Evolutionary conservation across 176 grass and related monocot genomes (phyloP), one percentile per base, ranked within the genome.

Genomic region (Oryza meyeriana): DNA sequence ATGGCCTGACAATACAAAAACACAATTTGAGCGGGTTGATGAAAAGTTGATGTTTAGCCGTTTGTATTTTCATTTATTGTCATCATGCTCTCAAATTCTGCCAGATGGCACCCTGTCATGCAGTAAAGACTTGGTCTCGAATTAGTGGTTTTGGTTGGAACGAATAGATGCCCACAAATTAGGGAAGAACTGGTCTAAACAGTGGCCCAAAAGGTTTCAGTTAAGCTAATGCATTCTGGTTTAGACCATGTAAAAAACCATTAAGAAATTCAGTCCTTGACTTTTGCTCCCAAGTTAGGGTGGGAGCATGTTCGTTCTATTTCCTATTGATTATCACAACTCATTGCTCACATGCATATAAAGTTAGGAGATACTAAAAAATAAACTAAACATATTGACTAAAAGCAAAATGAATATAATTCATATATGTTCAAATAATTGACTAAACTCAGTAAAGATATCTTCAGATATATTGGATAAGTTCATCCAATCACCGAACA

Each of bases 101-200:
- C 89, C 89, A 88, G 28, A 20, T 91, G 89, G 85, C 57, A 25
- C 31, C 4, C 58, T 28, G 26, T 39, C 31, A 35, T 57, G 79
- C 61, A 62, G 2, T n/a, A 30, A 50, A 25, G 81, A 91, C 76
- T 63, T 61, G 64, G 85, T 84, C 81, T 32, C 61, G 11, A 12
- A 24, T 42, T 79, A 72, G 61, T 47, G 64, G 64, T 58, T 91
- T 85, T 81, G 85, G 82, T 75, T 33, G 20, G 29, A 58, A 1
- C 3, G 6, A 55, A 55, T 22, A 55, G 2, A 55, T 63, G 74
- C 61, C 69, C 35, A 55, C 4, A 26, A 48, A 86, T 61, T 63
- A 44, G 4, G 73, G 61, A 83, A 59, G 88, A 90, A 82, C 61
- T 28, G 48, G 88, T 86, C 82, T 79, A 86, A 74, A 66, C 66